Evolutionary conservation across 2,329 filamentous ascomycete genomes (phyloP).

Genomic region (Claviceps sorghi): DNA sequence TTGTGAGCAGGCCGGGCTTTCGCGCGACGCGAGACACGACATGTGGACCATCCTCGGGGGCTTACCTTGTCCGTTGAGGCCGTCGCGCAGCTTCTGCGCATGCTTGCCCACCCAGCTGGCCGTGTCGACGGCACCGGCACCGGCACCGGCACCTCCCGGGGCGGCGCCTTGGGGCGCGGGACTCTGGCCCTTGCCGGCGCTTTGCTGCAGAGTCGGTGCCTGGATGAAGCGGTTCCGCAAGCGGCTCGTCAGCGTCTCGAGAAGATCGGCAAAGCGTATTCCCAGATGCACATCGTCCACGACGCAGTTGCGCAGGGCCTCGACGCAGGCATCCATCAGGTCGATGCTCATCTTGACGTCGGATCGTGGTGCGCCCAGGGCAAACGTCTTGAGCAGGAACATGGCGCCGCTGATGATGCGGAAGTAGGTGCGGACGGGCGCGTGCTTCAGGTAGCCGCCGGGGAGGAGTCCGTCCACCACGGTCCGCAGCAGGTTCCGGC

Average conservation of each 20-base stretch:
- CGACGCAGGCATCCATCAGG: constrained; percentile 60
- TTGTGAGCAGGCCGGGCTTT: too few relatives aligned
- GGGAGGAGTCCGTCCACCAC: constrained; percentile 66
- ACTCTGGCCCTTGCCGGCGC: constrained; percentile 27
- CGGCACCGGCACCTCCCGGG: neutral
- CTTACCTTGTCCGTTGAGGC: constrained; percentile 24
- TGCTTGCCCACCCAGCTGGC: constrained; percentile 22
- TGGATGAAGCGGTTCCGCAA: constrained; percentile 62
- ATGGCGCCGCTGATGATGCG: constrained; percentile 75
- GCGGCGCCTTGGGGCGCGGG: constrained; percentile 20
- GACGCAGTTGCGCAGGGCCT: constrained; percentile 60
- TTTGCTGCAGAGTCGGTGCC: constrained; percentile 34
- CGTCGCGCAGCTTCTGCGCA: constrained; percentile 26
- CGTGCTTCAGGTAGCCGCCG: constrained; percentile 64
- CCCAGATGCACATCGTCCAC: constrained; percentile 76
- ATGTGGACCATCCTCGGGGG: too few relatives aligned
- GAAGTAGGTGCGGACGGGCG: constrained; percentile 73
- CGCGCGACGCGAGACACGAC: too few relatives aligned
- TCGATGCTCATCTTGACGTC: constrained; percentile 63
- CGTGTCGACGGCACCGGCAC: constrained; percentile 6
- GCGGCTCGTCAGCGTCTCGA: constrained; percentile 63
- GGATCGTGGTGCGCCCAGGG: constrained; percentile 61
- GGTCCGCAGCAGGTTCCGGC: constrained; percentile 59
- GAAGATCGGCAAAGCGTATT: constrained; percentile 68
- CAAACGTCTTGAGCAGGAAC: constrained; percentile 74